A percentile compares a stretch with the other conserved stretches of the same genome.
Conservation (phyloP, 352 stramenopile genomes). For the Pythium phragmiticola region DNA sequence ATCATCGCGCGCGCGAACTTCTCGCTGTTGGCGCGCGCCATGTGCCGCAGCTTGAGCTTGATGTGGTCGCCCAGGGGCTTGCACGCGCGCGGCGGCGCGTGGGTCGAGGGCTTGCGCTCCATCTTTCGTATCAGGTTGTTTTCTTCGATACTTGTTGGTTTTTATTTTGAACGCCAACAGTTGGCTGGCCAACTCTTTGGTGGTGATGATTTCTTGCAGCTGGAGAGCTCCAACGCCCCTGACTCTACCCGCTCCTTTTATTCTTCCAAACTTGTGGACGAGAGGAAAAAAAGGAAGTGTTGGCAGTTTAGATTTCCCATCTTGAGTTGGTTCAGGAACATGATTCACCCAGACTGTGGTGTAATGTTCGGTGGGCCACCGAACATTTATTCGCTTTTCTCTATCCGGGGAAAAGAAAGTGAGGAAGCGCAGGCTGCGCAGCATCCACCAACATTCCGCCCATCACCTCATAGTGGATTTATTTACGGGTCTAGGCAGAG, state of each 20-base stretch:
- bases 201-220: no score
- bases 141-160: neutral
- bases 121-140: neutral
- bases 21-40: conserved; percentile 23
- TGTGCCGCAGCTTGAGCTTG: conserved; percentile 10
- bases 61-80: conserved; percentile 14
- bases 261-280: no score
- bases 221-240: no score
- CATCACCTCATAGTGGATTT: no score
- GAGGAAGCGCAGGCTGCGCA: neutral
- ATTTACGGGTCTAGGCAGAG: neutral
- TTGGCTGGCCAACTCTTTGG: no score
- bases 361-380: neutral
- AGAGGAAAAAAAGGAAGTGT: no score
- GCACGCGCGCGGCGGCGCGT: neutral
- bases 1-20: conserved; percentile 23
- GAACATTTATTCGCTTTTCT: neutral
- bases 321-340: neutral
- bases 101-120: neutral
- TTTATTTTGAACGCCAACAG: no score
- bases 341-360: no score
- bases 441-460: neutral
- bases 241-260: no score
- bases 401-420: neutral
- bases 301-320: neutral